Evolutionary conservation across 495 filamentous ascomycete species (phyloP).

Genomic region (Massariosphaeria phaeospora): DNA sequence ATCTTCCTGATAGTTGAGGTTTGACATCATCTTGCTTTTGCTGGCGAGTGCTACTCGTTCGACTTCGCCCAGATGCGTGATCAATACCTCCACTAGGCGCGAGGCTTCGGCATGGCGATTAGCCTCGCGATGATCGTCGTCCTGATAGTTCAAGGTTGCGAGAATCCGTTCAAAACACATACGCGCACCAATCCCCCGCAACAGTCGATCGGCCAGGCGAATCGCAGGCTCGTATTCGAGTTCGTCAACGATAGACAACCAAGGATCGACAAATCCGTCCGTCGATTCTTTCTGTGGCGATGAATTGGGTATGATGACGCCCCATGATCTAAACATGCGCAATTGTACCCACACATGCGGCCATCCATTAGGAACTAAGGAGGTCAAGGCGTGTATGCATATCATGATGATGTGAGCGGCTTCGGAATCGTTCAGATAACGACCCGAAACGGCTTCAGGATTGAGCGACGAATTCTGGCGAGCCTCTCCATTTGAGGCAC

Average conservation of each 20-base stretch:
- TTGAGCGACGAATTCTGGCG: neutral
- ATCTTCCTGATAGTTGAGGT: constrained; percentile 8
- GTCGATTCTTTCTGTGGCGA: constrained; percentile 2
- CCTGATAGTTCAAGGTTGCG: constrained; percentile 34
- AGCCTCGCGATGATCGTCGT: neutral
- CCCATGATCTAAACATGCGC: constrained; percentile 50
- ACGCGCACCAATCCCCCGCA: constrained; percentile 51
- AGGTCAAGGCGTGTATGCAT: constrained; percentile 53
- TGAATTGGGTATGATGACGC: constrained; percentile 41
- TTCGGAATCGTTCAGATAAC: constrained; percentile 49
- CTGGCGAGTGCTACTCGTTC: constrained; percentile 12
- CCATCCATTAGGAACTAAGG: constrained; percentile 48
- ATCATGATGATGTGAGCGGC: constrained; percentile 55
- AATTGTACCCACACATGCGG: constrained; percentile 48
- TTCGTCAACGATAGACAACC: constrained; percentile 43
- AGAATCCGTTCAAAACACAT: constrained; percentile 51
- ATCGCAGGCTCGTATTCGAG: constrained; percentile 59
- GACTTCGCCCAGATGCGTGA: constrained; percentile 22
- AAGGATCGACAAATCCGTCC: constrained; percentile 13
- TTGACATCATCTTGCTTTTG: constrained; percentile 8
- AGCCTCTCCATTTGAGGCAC: neutral
- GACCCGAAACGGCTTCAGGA: neutral
- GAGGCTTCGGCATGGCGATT: neutral
- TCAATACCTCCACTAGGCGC: constrained; percentile 9
- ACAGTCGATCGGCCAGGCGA: constrained; percentile 51